Base-by-base conservation (phyloP, 2,329 filamentous ascomycete species). In the Hypoxylon sp. region DNA sequence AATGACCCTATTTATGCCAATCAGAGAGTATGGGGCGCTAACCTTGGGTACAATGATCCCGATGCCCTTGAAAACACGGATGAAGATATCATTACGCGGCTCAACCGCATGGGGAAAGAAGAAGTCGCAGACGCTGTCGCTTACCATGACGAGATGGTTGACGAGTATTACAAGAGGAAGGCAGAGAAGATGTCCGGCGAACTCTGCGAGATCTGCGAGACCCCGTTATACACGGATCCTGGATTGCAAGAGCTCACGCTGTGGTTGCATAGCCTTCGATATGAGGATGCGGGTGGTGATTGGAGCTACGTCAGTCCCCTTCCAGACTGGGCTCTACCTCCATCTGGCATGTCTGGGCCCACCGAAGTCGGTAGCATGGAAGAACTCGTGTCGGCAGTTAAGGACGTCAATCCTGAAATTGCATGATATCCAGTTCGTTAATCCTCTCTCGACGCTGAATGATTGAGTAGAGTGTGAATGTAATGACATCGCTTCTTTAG, bases 1-100 rank as follows among this genome's bases (percentile, higher is more conserved):
- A 99, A 99, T 79, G 96, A 99, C 77, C 96, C 96, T 6, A 98
- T 99, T 74, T 99, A 99, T 79, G 94, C 93, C 74, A 99, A 99
- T 77, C 90, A 93, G 76, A 90, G 90, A 63, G 96, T 99, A 10
- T 99, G 97, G 85, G 96, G 96, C 0, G 84, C 90, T 0, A 86
- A 90, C 9, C 87, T 99, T 0, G 96, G 93, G 14, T 87, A 81
- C 59, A 83, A 86, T 60, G 89, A 91, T 68, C 82, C 84, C 13
- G 91, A 95, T 53, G 89, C 87, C 2, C 85, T 85, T 19, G 86
- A 87, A 25, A 91, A 93, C 63, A 89, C 91, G 45, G 96, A 99
- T 78, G 92, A 96, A 66, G 93, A 97, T 76, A 91, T 99, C 73
- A 94, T 99, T 78, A 90, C 90, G 19, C 89, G 93, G 1, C 86